Conservation (phyloP, 2,329 filamentous ascomycete genomes). For the Nemania serpens region DNA sequence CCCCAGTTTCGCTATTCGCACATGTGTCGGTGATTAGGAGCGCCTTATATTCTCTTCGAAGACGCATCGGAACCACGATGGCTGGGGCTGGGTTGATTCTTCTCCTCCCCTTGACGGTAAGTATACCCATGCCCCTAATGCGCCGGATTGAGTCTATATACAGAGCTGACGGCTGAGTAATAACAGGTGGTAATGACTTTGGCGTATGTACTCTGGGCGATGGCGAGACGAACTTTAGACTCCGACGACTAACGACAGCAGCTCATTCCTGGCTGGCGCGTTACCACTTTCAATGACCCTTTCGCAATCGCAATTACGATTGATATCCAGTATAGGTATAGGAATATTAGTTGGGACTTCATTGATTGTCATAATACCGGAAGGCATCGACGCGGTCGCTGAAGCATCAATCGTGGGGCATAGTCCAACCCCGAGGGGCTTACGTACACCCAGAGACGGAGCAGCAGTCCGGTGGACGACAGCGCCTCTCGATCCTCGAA, state of each 20-base stretch:
- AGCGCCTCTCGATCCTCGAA: conserved; percentile 1
- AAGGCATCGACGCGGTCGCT: conserved; percentile 90
- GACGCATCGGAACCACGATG: conserved; percentile 34
- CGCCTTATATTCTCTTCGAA: conserved; percentile 18
- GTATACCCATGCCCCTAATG: conserved; percentile 3
- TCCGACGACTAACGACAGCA: conserved; percentile 47
- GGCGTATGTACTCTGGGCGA: conserved; percentile 37
- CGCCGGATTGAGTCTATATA: not conserved
- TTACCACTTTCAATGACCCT: conserved; percentile 88
- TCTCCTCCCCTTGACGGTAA: conserved; percentile 44
- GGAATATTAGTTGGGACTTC: conserved; percentile 94
- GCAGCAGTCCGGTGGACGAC: conserved; percentile 30
- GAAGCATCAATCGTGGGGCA: conserved; percentile 51
- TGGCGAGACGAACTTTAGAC: conserved; percentile 12
- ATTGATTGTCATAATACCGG: conserved; percentile 95
- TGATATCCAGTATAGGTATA: conserved; percentile 91
- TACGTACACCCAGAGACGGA: conserved; percentile 24
- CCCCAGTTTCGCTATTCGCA: conserved; percentile 13
- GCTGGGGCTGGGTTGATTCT: conserved; percentile 43
- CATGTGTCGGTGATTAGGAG: conserved; percentile 36
- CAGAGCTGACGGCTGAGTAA: conserved; percentile 29
- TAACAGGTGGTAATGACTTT: conserved; percentile 45
- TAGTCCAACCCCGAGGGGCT: conserved; percentile 31
- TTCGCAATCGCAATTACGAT: conserved; percentile 81
- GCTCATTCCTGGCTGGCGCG: conserved; percentile 91